These are phyloP conservation scores for Carex pumila DNA, from an alignment of 176 grass and related monocot species.

Conservation along the genomic window DNA sequence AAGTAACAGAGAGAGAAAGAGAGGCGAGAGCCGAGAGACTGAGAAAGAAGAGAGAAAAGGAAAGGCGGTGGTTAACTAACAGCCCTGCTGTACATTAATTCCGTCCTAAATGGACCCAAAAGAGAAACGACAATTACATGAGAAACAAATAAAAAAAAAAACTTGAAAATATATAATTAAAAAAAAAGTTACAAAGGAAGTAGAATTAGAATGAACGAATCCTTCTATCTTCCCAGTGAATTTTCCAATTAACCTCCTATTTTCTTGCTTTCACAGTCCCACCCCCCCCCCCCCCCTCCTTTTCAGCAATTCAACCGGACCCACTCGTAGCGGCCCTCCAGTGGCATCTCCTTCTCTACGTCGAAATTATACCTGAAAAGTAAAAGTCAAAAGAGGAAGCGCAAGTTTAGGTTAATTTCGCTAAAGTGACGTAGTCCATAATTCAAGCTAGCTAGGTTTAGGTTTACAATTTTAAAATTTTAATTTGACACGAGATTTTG, in stretches of 20 bases:
- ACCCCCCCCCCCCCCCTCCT: background rate
- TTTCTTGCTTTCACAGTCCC: slow-evolving; percentile 16
- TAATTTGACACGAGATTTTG: background rate
- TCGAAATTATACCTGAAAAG: slow-evolving; percentile 78
- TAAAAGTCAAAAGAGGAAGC: background rate
- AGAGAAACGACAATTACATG: slow-evolving; percentile 27
- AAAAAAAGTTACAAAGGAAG: slow-evolving; percentile 22
- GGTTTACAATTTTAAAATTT: background rate
- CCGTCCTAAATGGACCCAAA: slow-evolving; percentile 19
- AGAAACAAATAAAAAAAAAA: slow-evolving; percentile 6
- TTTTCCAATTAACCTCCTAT: slow-evolving; percentile 27
- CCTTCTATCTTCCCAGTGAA: slow-evolving; percentile 31
- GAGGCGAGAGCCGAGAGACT: background rate
- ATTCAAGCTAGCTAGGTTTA: background rate
- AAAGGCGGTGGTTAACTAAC: slow-evolving; percentile 41
- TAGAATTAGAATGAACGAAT: slow-evolving; percentile 38
- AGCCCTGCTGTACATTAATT: slow-evolving; percentile 55
- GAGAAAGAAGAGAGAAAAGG: background rate
- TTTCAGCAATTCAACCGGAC: slow-evolving; percentile 25
- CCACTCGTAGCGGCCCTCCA: slow-evolving; percentile 74
- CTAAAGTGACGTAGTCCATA: background rate
- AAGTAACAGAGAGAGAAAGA: background rate
- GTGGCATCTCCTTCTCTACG: slow-evolving; percentile 48
- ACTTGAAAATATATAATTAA: background rate
- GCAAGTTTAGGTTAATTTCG: slow-evolving; percentile 24